Percentiles rank a stretch among this genome's conserved stretches.
Conservation (phyloP, 257 asterid species). For the Euphrasia confusa region DNA sequence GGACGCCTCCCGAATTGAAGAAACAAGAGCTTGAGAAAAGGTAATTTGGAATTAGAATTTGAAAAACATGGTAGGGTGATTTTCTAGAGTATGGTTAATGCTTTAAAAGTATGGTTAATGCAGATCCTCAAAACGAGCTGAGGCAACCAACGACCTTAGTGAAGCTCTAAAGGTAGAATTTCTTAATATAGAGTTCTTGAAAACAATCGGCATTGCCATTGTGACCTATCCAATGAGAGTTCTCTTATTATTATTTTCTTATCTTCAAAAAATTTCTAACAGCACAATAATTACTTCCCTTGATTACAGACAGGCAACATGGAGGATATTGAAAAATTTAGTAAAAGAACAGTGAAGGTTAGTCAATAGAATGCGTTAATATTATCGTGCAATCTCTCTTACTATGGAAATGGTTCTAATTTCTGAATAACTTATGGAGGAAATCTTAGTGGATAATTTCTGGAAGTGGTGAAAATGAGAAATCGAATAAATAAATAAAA, state of each 20-base stretch:
- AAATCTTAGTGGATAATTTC: slow-evolving; percentile 3
- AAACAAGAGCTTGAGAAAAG: slow-evolving; percentile 92
- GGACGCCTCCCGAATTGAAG: slow-evolving; percentile 87
- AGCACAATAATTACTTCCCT: slow-evolving; percentile 7
- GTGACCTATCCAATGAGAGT: not conserved
- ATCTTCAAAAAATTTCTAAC: slow-evolving; percentile 15
- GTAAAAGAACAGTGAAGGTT: slow-evolving; percentile 96
- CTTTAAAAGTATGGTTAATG: slow-evolving; percentile 24
- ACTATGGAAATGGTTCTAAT: not conserved
- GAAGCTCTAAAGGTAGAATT: slow-evolving; percentile 70
- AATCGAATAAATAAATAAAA: not conserved
- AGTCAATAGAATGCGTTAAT: slow-evolving; percentile 21
- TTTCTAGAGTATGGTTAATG: slow-evolving; percentile 21
- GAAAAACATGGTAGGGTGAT: not conserved
- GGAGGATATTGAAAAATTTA: slow-evolving; percentile 91
- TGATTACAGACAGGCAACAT: slow-evolving; percentile 53
- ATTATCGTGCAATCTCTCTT: slow-evolving; percentile 1
- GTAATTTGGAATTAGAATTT: slow-evolving; percentile 33
- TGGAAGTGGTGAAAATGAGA: not conserved
- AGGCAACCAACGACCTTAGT: slow-evolving; percentile 69
- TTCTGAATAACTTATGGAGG: not conserved
- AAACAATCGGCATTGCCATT: not conserved
- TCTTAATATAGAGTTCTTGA: slow-evolving; percentile 5
- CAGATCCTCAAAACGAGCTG: slow-evolving; percentile 75
- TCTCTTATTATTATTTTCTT: slow-evolving; percentile 8